Evolutionary conservation across 2,329 filamentous ascomycete genomes (phyloP).

Genomic region (Fusarium lyarnte): DNA sequence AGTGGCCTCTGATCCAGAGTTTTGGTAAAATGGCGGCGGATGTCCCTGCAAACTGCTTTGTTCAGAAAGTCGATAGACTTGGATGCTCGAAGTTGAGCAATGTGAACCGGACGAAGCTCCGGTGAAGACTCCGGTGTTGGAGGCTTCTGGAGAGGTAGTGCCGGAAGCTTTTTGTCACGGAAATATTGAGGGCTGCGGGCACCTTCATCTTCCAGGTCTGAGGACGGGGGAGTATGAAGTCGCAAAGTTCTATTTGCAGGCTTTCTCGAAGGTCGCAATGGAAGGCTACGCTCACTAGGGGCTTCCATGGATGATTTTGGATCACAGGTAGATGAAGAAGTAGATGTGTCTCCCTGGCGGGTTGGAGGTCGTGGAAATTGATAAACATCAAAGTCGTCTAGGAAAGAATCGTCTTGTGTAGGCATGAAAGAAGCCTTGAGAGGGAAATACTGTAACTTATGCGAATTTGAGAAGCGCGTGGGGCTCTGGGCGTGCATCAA

Average conservation of each 20-base stretch:
- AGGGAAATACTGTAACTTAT: conserved; percentile 31
- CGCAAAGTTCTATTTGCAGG: conserved; percentile 32
- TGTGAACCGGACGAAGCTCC: conserved; percentile 45
- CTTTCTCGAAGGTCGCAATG: conserved; percentile 39
- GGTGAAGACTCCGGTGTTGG: conserved; percentile 50
- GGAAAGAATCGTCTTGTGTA: conserved; percentile 35
- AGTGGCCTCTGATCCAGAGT: conserved; percentile 40
- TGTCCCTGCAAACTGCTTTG: conserved; percentile 39
- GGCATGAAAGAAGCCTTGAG: conserved; percentile 42
- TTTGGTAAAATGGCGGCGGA: conserved; percentile 42
- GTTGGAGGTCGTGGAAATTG: conserved; percentile 51
- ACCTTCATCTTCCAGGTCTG: conserved; percentile 47
- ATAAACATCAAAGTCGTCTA: conserved; percentile 49
- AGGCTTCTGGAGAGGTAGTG: conserved; percentile 37
- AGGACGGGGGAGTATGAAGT: conserved; percentile 48
- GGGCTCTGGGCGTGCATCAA: conserved; percentile 23
- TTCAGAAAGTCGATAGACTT: conserved; percentile 45
- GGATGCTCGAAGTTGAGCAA: conserved; percentile 42
- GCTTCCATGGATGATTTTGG: conserved; percentile 35
- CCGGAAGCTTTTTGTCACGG: conserved; percentile 44
- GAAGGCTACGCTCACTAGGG: conserved; percentile 41
- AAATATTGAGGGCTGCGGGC: conserved; percentile 27
- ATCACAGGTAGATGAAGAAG: conserved; percentile 36
- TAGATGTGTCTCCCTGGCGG: conserved; percentile 39
- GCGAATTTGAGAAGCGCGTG: conserved; percentile 18